These are phyloP conservation scores for Termitomyces sp. DNA, from an alignment of 768 basidiomycete species.

Conservation along the genomic window DNA sequence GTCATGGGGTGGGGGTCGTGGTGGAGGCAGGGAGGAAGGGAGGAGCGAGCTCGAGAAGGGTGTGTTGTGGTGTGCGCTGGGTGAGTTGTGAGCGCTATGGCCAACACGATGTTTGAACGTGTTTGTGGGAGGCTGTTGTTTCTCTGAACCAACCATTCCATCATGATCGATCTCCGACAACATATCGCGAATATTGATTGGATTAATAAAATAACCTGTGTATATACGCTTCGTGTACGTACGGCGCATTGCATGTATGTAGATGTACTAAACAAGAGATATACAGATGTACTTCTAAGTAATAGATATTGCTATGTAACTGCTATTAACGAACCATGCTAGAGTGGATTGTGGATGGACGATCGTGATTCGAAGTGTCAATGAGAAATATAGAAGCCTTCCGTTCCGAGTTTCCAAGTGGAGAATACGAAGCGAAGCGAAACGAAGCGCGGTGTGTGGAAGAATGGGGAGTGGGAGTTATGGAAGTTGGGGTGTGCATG, in stretches of 20 bases:
- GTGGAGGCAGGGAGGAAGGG: not conserved
- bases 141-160: not conserved
- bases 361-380: not conserved
- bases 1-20: slow-evolving; percentile 11
- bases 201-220: not conserved
- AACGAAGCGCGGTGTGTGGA: not conserved
- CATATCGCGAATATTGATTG: too few relatives aligned
- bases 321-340: not conserved
- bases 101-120: slow-evolving; percentile 15
- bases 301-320: too few relatives aligned
- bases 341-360: not conserved
- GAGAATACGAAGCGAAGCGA: not conserved
- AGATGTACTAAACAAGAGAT: not conserved
- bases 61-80: not conserved
- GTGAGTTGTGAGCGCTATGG: not conserved
- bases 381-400: not conserved
- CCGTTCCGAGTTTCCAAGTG: not conserved
- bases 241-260: not conserved
- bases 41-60: not conserved
- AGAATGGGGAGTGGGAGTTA: not conserved
- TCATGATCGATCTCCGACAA: too few relatives aligned
- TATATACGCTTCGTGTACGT: not conserved
- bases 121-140: slow-evolving; percentile 11
- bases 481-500: not conserved
- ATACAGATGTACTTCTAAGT: not conserved